Percentiles rank a stretch among this genome's conserved stretches.
Conservation (phyloP, 768 basidiomycete genomes). For the Cyclocybe aegerita region DNA sequence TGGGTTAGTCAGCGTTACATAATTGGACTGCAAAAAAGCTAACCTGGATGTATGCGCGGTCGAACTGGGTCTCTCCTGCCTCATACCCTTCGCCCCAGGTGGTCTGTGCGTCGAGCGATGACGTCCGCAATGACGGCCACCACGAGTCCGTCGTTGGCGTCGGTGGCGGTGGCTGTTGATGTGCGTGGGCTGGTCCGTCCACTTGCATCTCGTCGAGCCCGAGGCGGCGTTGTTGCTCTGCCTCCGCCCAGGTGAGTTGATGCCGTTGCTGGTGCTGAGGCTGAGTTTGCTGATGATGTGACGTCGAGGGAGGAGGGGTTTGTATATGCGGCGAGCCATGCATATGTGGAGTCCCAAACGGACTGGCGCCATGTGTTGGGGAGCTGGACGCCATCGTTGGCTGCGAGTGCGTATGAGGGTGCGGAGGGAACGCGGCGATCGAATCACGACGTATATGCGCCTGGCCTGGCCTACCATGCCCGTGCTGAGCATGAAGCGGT, state of each 20-base stretch:
- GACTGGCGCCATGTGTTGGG: neutral
- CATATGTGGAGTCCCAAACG: too few species aligned
- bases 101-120: slow-evolving; percentile 6
- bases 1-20: neutral
- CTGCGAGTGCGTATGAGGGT: slow-evolving; percentile 8
- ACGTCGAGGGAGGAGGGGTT: too few species aligned
- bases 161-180: slow-evolving; percentile 10
- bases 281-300: too few species aligned
- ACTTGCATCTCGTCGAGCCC: slow-evolving; percentile 22
- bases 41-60: slow-evolving; percentile 24
- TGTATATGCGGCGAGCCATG: too few species aligned
- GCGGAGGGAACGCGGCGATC: slow-evolving; percentile 24
- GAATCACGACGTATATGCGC: slow-evolving; percentile 26
- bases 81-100: slow-evolving; percentile 26
- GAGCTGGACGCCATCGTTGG: slow-evolving; percentile 9
- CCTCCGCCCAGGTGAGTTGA: slow-evolving; percentile 21
- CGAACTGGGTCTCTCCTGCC: slow-evolving; percentile 18
- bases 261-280: neutral
- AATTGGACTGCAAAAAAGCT: slow-evolving; percentile 6
- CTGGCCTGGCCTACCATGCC: too few species aligned
- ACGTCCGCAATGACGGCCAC: slow-evolving; percentile 2
- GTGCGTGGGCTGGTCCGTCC: slow-evolving; percentile 11
- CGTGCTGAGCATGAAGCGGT: too few species aligned
- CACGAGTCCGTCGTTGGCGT: slow-evolving; percentile 3
- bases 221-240: slow-evolving; percentile 16